phyloP scores from a whole-genome alignment of 2,329 filamentous ascomycete genomes.

The Colletotrichum falcatum region DNA sequence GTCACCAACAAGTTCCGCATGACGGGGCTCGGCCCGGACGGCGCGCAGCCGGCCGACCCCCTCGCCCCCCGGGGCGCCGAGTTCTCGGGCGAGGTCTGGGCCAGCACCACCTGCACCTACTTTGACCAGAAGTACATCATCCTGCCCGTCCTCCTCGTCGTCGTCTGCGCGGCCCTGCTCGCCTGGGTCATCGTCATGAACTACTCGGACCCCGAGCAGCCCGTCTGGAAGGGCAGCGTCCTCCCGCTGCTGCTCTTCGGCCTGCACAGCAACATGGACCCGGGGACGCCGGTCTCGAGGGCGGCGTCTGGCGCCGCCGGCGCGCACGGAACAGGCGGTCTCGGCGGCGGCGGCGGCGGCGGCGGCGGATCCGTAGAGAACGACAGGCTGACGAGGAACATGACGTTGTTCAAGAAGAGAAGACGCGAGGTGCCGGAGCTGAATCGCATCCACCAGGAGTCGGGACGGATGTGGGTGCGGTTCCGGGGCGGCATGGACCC shows the following conservation, averaged over 20 bases:
- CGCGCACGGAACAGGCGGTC: background rate
- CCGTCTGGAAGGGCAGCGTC: conserved; percentile 37
- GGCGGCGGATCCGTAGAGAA: background rate
- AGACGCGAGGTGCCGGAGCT: conserved; percentile 21
- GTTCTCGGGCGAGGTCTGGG: conserved; percentile 19
- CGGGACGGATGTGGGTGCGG: conserved; percentile 27
- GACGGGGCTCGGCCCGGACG: conserved; percentile 26
- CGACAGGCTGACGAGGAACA: conserved; percentile 14
- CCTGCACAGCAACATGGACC: conserved; percentile 3
- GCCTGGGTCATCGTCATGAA: conserved; percentile 31
- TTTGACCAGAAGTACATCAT: conserved; percentile 31
- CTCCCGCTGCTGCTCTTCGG: conserved; percentile 34
- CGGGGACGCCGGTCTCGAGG: background rate
- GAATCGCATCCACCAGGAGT: conserved; percentile 28
- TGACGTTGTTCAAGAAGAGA: conserved; percentile 20
- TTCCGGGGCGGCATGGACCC: conserved; percentile 33
- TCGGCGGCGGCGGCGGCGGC: background rate
- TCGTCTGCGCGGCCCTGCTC: conserved; percentile 19
- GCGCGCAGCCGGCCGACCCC: background rate
- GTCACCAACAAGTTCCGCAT: conserved; percentile 36
- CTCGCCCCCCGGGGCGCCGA: background rate
- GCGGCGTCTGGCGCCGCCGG: background rate
- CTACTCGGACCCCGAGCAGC: conserved; percentile 33
- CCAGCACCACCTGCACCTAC: conserved; percentile 20
- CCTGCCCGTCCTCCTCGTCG: conserved; percentile 9